These are phyloP conservation scores for Hypoxylon sp. DNA, from an alignment of 2,329 filamentous ascomycete species.

Conservation along the genomic window DNA sequence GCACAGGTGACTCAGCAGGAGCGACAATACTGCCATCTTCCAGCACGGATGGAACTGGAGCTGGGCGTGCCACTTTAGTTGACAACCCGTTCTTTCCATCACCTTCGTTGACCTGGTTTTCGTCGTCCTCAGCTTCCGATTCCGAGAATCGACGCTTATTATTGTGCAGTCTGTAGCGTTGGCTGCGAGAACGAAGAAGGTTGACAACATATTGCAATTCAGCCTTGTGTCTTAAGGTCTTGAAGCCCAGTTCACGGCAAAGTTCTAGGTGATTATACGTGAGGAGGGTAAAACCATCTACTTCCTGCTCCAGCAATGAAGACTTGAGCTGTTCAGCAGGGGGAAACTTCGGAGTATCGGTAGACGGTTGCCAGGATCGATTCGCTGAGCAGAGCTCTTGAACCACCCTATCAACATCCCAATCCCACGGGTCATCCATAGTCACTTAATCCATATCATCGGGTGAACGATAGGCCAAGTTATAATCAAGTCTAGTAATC, in stretches of 20 bases:
- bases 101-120: constrained; percentile 14
- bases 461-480: background rate
- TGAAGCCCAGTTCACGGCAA: constrained; percentile 69
- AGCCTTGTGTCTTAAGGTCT: constrained; percentile 69
- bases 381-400: constrained; percentile 72
- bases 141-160: constrained; percentile 45
- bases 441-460: constrained; percentile 30
- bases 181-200: constrained; percentile 68
- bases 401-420: constrained; percentile 78
- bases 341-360: constrained; percentile 60
- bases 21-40: background rate
- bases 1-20: background rate
- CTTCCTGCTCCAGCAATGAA: constrained; percentile 71
- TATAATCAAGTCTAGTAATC: background rate
- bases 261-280: constrained; percentile 69
- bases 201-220: constrained; percentile 71
- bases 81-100: background rate
- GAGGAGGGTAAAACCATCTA: constrained; percentile 76
- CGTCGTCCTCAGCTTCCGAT: constrained; percentile 32
- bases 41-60: background rate
- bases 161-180: constrained; percentile 59
- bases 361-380: constrained; percentile 63
- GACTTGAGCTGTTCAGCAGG: constrained; percentile 67
- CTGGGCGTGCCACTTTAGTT: background rate
- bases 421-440: constrained; percentile 77